Evolutionary conservation across 1,284 basidiomycete genomes (phyloP), one percentile per base, ranked within the genome.

Genomic region (Hortiboletus rubellus): DNA sequence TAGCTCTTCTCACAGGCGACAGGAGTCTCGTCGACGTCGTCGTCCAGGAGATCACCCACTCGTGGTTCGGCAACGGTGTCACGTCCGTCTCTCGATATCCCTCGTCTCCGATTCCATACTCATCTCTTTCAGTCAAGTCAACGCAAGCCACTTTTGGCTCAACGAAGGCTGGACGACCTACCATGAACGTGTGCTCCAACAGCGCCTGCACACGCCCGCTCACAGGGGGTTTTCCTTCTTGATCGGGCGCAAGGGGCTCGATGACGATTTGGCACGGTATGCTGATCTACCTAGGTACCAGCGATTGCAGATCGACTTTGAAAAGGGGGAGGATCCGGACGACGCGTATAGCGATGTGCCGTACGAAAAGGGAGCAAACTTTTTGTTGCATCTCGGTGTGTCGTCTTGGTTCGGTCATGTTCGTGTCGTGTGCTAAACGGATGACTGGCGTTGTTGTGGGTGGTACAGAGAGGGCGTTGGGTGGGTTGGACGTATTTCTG

Each of bases 101-200:
- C 43, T 56, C 17, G 31, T 7, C 46, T 49, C 40, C 27, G 3
- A 9, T 24, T 41, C 45, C 27, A n/a, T 11, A 8, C 45, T 15
- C 24, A 54, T 22, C 69, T 62, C 24, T 65, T 37, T n/a, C 60
- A 89, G 85, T 0, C 87, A 89, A 57, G 83, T 85, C 1, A 71
- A 90, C 56, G 82, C 86, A 3, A 81, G 81, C 6, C 89, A 92
- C 71, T 96, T 96, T 78, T 96, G 93, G 93, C 83, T 96, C 49
- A 96, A 95, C 72, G 93, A 95, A 74, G 86, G 94, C 37, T 97
- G 92, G 89, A 97, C 95, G 36, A 96, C 93, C 1, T 98, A 96
- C 70, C 88, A 94, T 49, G 96, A 99, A 73, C 86, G 95, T 24
- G 77, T 97, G 10, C 79, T 97, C 38, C 85, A 90, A 42, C 79